A percentile compares a stretch with the other conserved stretches of the same genome.
These are phyloP conservation scores for Cladophialophora carrionii DNA, from an alignment of 2,329 filamentous ascomycete species.

Conservation along the genomic window DNA sequence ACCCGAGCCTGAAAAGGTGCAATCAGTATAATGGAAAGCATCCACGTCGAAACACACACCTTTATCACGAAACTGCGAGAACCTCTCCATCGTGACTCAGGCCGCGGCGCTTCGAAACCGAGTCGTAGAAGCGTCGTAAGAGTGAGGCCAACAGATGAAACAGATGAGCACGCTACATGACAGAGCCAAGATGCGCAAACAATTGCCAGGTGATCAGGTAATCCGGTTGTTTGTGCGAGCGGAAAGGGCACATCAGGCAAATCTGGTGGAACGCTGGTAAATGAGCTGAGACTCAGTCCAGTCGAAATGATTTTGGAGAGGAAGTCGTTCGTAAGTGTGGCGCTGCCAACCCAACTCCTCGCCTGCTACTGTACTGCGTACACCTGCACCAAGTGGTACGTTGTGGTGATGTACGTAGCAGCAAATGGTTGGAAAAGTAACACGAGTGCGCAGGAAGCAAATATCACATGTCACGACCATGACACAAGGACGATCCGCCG, in stretches of 20 bases:
- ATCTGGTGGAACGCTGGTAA: constrained; percentile 19
- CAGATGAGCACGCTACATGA: constrained; percentile 3
- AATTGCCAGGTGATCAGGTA: constrained; percentile 12
- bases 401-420: neutral
- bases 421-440: neutral
- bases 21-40: constrained; percentile 6
- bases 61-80: constrained; percentile 88
- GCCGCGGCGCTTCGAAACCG: constrained; percentile 8
- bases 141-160: neutral
- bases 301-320: neutral
- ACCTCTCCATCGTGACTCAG: constrained; percentile 76
- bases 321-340: constrained; percentile 1
- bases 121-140: constrained; percentile 5
- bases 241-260: constrained; percentile 9
- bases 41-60: constrained; percentile 55
- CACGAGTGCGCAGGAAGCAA: neutral
- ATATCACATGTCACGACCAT: neutral
- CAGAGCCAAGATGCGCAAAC: neutral
- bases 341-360: neutral
- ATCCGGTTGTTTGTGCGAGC: constrained; percentile 6
- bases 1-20: constrained; percentile 71
- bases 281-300: constrained; percentile 1
- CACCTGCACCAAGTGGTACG: neutral
- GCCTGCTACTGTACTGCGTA: neutral
- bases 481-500: neutral